Conservation (phyloP, 352 stramenopile genomes). For the Poterioochromonas sp. region DNA sequence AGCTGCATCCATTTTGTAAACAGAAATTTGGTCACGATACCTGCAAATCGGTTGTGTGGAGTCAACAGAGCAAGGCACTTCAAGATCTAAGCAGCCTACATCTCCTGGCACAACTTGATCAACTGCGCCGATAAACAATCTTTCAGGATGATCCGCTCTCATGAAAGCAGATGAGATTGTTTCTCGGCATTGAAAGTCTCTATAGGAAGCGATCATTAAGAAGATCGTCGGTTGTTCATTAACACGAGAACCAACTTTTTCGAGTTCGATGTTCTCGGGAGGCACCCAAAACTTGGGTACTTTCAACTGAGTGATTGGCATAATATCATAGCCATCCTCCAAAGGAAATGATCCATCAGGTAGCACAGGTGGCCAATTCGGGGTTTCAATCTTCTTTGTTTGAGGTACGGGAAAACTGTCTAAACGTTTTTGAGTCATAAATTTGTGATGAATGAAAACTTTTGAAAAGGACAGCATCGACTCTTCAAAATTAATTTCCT, state of each 20-base stretch:
- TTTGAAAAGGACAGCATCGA: not conserved
- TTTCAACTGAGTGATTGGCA: slow-evolving; percentile 23
- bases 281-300: slow-evolving; percentile 25
- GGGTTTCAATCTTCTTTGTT: not conserved
- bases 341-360: not conserved
- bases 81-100: slow-evolving; percentile 47
- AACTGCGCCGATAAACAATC: slow-evolving; percentile 47
- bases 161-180: slow-evolving; percentile 57
- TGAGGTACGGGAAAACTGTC: not conserved
- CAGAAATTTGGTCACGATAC: slow-evolving; percentile 55
- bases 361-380: slow-evolving; percentile 13
- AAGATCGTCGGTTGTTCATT: slow-evolving; percentile 50
- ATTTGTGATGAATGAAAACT: not conserved
- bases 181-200: slow-evolving; percentile 58
- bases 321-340: slow-evolving; percentile 13
- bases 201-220: slow-evolving; percentile 60
- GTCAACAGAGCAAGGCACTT: slow-evolving; percentile 48
- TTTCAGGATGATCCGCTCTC: slow-evolving; percentile 39
- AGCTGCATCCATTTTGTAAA: slow-evolving; percentile 56
- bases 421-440: not conserved
- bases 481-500: not conserved
- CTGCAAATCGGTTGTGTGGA: slow-evolving; percentile 56
- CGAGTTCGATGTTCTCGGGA: slow-evolving; percentile 14
- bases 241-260: not conserved
- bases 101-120: slow-evolving; percentile 46